A percentile compares a stretch with the other conserved stretches of the same genome.
Evolutionary conservation across 805 yeast genomes (phyloP).

Genomic region (Jamesozyma rosinii): DNA sequence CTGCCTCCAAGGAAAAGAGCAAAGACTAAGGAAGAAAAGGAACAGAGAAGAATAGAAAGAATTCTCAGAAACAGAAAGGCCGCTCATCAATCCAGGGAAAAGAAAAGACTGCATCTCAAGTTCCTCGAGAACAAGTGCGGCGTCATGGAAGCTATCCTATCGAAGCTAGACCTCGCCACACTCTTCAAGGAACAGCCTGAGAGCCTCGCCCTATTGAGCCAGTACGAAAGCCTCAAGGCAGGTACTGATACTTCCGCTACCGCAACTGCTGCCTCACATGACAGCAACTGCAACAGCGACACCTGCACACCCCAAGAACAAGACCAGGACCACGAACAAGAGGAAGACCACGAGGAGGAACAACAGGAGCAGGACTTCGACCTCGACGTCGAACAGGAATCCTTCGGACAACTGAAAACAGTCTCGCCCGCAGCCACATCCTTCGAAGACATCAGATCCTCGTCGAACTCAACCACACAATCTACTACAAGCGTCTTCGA

Average conservation of each 20-base stretch:
- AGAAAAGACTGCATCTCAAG: slow-evolving; percentile 88
- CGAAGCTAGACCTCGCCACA: slow-evolving; percentile 15
- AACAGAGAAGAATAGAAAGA: slow-evolving; percentile 88
- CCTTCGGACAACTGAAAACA: too few relatives aligned
- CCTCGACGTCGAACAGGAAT: too few relatives aligned
- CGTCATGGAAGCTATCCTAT: slow-evolving; percentile 24
- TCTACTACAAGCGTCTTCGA: not conserved
- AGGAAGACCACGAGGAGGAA: too few relatives aligned
- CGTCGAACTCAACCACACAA: not conserved
- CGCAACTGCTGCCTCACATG: not conserved
- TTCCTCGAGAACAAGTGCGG: slow-evolving; percentile 50
- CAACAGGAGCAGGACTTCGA: too few relatives aligned
- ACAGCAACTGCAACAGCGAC: too few relatives aligned
- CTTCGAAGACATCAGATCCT: not conserved
- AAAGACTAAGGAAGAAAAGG: slow-evolving; percentile 92
- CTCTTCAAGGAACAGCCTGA: slow-evolving; percentile 5
- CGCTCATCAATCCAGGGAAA: slow-evolving; percentile 94
- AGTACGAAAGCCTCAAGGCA: not conserved
- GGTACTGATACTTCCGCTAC: not conserved
- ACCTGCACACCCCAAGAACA: too few relatives aligned
- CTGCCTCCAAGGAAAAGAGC: slow-evolving; percentile 95
- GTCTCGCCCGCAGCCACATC: not conserved
- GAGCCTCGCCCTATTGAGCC: slow-evolving; percentile 1
- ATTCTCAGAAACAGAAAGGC: slow-evolving; percentile 91
- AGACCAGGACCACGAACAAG: not conserved